Evolutionary conservation across 73 alveolate genomes (phyloP).

Genomic region (Tetrahymena borealis): DNA sequence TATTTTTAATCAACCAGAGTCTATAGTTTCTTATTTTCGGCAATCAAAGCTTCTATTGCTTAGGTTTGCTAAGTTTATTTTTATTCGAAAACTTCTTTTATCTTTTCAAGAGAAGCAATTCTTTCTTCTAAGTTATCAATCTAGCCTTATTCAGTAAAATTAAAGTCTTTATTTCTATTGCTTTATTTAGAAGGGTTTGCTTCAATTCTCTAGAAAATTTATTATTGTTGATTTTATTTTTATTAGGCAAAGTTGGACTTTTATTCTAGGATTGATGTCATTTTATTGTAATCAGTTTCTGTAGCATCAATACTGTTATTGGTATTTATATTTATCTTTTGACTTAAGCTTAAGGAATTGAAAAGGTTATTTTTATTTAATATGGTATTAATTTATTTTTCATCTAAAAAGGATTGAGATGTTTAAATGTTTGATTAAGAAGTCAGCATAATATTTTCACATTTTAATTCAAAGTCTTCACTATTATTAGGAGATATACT

Average conservation of each 20-base stretch:
- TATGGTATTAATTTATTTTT: not conserved
- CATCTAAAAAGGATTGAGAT: not conserved
- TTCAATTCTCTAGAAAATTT: not conserved
- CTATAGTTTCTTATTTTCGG: not conserved
- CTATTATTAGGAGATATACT: not conserved
- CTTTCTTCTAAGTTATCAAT: not conserved
- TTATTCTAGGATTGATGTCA: not conserved
- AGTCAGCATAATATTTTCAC: not conserved
- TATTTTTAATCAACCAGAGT: not conserved
- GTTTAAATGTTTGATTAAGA: not conserved
- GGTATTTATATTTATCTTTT: not conserved
- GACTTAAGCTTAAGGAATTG: not conserved
- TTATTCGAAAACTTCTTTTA: not conserved
- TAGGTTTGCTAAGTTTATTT: not conserved
- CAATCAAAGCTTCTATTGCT: not conserved
- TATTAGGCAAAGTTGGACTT: not conserved
- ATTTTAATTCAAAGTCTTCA: not conserved
- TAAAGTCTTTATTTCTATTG: not conserved
- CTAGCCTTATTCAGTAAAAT: not conserved
- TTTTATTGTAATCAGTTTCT: not conserved
- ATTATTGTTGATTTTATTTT: not conserved
- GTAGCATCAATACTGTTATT: not conserved
- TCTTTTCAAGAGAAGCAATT: not conserved
- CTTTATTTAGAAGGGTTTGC: not conserved
- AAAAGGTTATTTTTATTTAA: not conserved